phyloP scores from a whole-genome alignment of 2,329 filamentous ascomycete genomes.

The Pseudogymnoascus sp. region DNA sequence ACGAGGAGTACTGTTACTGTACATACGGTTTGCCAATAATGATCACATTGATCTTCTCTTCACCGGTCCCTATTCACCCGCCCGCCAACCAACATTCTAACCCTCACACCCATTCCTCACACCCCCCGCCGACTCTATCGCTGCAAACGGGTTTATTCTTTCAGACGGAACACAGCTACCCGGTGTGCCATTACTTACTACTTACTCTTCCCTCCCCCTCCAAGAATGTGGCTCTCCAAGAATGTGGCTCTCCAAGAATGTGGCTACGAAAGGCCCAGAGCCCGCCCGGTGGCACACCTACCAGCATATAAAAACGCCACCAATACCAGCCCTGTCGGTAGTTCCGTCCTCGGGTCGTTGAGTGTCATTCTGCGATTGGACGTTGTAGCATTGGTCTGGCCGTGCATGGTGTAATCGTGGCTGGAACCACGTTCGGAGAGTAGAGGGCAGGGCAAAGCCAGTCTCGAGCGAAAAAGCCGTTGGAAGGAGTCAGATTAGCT shows the following conservation, averaged over 20 bases:
- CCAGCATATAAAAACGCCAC: not conserved
- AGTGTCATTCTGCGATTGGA: not conserved
- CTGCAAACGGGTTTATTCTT: not conserved
- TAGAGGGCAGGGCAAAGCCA: not conserved
- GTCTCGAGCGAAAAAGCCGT: not conserved
- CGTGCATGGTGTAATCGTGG: no score
- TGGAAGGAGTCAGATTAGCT: not conserved
- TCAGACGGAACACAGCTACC: not conserved
- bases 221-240: no score
- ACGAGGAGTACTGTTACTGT: not conserved
- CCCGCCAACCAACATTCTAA: not conserved
- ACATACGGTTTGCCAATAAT: not conserved
- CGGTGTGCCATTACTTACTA: no score
- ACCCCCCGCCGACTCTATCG: not conserved
- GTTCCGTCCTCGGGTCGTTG: not conserved
- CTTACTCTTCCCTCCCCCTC: no score
- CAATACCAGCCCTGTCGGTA: not conserved
- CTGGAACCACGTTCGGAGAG: not conserved
- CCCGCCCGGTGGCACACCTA: no score
- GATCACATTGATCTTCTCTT: not conserved
- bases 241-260: no score
- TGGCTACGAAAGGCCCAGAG: not conserved
- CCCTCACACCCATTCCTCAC: no score
- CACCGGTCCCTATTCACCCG: not conserved
- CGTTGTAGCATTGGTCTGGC: no score